Conservation (phyloP, 2,329 filamentous ascomycete species). For the Penicillium psychrosexuale region DNA sequence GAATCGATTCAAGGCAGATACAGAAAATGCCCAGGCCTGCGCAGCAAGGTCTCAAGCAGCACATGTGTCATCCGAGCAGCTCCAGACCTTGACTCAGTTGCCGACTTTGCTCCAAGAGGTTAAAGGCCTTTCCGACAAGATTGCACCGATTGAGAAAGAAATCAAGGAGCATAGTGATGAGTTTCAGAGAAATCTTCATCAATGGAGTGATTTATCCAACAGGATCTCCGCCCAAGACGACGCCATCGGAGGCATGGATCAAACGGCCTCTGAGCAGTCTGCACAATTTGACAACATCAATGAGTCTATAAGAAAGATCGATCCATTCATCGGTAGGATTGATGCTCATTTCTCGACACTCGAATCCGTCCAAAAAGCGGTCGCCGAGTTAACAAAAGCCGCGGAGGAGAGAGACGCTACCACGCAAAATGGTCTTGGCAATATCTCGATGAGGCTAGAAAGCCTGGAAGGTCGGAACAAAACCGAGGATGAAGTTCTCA, state of each 20-base stretch:
- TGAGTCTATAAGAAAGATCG: neutral
- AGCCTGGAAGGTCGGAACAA: neutral
- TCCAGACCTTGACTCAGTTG: neutral
- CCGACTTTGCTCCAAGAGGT: neutral
- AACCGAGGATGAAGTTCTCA: neutral
- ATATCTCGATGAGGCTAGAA: neutral
- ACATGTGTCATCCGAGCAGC: neutral
- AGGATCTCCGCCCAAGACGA: neutral
- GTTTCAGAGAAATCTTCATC: neutral
- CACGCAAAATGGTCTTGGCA: neutral
- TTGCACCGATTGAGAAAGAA: neutral
- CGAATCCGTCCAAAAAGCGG: neutral
- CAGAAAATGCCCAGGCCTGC: neutral
- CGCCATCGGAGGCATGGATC: neutral
- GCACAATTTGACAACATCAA: conserved; percentile 10
- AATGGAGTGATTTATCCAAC: neutral
- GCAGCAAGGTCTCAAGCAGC: neutral
- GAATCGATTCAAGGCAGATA: neutral
- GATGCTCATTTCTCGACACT: neutral
- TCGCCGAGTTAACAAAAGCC: neutral
- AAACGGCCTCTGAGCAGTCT: neutral
- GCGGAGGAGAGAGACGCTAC: neutral
- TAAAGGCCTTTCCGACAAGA: neutral
- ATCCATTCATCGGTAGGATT: conserved; percentile 1
- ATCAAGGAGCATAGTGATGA: neutral